These are phyloP conservation scores for Cadophora sp. DNA, from an alignment of 2,329 filamentous ascomycete genomes.

Conservation along the genomic window DNA sequence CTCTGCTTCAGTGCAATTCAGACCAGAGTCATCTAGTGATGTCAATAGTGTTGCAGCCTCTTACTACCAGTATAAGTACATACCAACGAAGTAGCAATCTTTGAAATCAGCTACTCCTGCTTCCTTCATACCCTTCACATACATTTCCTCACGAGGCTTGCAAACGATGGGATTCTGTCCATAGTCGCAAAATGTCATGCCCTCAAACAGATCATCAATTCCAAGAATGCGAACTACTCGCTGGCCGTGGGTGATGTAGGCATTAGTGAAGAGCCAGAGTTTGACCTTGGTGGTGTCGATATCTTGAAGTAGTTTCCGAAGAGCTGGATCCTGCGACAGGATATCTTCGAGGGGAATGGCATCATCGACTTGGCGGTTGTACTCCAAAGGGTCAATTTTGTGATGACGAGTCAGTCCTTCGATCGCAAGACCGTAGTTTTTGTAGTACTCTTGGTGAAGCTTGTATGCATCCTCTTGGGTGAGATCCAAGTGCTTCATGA, in stretches of 20 bases:
- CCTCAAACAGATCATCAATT: constrained; percentile 90
- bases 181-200: constrained; percentile 96
- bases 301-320: constrained; percentile 79
- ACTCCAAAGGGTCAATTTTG: constrained; percentile 92
- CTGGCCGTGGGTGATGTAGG: constrained; percentile 86
- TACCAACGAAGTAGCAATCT: constrained; percentile 93
- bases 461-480: constrained; percentile 79
- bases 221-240: constrained; percentile 81
- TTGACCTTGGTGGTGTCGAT: constrained; percentile 85
- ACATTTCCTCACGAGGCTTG: constrained; percentile 87
- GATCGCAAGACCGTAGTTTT: constrained; percentile 95
- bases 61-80: constrained; percentile 47
- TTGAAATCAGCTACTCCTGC: constrained; percentile 72
- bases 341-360: constrained; percentile 86
- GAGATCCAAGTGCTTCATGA: constrained; percentile 73
- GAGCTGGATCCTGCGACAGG: constrained; percentile 77
- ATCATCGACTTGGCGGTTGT: constrained; percentile 94
- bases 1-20: constrained; percentile 80
- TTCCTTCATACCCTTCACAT: constrained; percentile 85
- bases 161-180: constrained; percentile 74
- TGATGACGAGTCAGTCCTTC: constrained; percentile 94
- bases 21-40: constrained; percentile 77
- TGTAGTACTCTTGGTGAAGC: constrained; percentile 91
- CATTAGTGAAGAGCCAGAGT: constrained; percentile 95
- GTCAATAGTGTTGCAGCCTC: constrained; percentile 15